Conservation (phyloP, 108 stramenopile genomes). For the Nitzschia palea region DNA sequence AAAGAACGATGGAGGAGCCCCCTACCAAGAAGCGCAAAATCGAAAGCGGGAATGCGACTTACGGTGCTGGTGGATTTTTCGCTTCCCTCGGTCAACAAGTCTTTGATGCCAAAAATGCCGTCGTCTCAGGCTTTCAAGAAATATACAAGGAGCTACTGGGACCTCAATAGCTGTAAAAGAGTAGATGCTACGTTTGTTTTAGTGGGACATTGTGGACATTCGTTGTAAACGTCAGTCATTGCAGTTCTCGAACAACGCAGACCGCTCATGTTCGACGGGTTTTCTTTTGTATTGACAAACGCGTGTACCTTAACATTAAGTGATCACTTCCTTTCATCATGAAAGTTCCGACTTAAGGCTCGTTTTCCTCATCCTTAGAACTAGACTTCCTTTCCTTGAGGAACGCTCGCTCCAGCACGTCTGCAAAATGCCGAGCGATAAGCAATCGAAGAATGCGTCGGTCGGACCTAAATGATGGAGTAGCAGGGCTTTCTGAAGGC, state of each 20-base stretch:
- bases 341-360: too few relatives aligned
- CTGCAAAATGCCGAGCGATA: slow-evolving; percentile 85
- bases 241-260: neutral
- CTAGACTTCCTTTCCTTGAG: slow-evolving; percentile 32
- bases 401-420: slow-evolving; percentile 47
- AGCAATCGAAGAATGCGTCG: slow-evolving; percentile 79
- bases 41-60: neutral
- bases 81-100: neutral
- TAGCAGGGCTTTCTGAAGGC: slow-evolving; percentile 10
- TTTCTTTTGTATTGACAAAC: neutral
- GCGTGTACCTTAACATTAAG: too few relatives aligned
- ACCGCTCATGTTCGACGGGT: neutral
- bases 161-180: neutral
- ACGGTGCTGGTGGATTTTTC: neutral
- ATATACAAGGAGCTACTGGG: neutral
- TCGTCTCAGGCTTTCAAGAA: neutral
- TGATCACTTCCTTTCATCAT: too few relatives aligned
- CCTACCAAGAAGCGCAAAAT: neutral
- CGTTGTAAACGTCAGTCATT: neutral
- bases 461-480: slow-evolving; percentile 72
- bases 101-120: neutral
- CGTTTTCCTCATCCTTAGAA: neutral
- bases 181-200: neutral
- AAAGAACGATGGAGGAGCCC: neutral
- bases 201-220: neutral